Base-by-base conservation (phyloP, 2,329 filamentous ascomycete species). In the Hypoxylon sp. region DNA sequence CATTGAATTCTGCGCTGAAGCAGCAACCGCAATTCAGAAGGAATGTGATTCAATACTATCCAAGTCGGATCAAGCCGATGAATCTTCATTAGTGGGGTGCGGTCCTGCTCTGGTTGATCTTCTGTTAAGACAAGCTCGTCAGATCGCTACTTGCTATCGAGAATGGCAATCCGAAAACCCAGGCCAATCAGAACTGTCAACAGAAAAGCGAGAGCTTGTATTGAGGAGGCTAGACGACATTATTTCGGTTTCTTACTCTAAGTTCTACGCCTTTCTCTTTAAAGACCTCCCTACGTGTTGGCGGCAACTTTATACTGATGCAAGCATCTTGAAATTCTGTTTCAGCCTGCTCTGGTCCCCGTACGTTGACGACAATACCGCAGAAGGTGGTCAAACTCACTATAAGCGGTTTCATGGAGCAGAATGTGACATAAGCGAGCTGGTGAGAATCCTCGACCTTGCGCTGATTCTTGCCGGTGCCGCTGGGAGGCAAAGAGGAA, bases 381-480 rank as follows among this genome's bases (percentile, higher is more conserved):
- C n/a, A 43, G 3, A 50, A 39, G 7, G 51, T 29, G 2, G 48
- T 46, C 9, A 63, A 69, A 1, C 60, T 70, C 5, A 70, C 72
- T 27, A 52, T 65, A 39, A 32, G 39, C 47, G 30, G 5, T 19
- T 43, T 16, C 46, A 45, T 58, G 45, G 21, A 64, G 19, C 37
- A 62, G 11, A 30, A 27, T 25, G 6, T 68, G 71, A 32, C 78
- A 74, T 94, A 3, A 83, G 87, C 32, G 77, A 82, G 1, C 81
- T 91, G 1, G 85, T 97, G 32, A 83, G 84, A 56, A 79, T 84
- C 1, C 83, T 98, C 1, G 94, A 97, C 73, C 88, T 89, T 76
- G 90, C 91, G 0, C 78, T 96, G 46, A 92, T 97, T 47, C 85
- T 94, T 57, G 87, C 92, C 0, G 92, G 91, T 0, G 90, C 86